Conservation (phyloP, 768 basidiomycete species). For the Tylopilus sp. region DNA sequence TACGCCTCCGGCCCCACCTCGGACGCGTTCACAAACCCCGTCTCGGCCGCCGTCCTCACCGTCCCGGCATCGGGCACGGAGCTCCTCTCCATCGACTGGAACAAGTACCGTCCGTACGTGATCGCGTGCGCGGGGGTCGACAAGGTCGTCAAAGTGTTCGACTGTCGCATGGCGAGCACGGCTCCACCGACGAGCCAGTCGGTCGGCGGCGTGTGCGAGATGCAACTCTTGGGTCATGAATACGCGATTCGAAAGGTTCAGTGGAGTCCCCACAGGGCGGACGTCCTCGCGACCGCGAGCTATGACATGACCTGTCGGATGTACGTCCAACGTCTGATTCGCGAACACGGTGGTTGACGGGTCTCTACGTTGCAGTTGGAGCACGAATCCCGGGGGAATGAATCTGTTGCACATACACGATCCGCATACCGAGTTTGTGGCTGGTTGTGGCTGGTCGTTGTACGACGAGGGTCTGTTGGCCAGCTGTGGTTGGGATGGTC, state of each 20-base stretch:
- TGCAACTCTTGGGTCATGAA: conserved; percentile 76
- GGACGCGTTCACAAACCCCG: conserved; percentile 62
- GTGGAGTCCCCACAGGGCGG: conserved; percentile 80
- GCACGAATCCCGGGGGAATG: conserved; percentile 52
- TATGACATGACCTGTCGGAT: conserved; percentile 97
- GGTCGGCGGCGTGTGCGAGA: conserved; percentile 72
- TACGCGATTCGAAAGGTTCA: conserved; percentile 87
- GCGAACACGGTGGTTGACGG: neutral
- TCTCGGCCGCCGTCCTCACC: conserved; percentile 70
- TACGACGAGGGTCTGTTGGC: conserved; percentile 85
- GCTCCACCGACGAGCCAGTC: conserved; percentile 44
- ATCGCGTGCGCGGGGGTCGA: conserved; percentile 82
- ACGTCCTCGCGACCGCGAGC: conserved; percentile 66
- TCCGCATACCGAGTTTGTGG: conserved; percentile 92
- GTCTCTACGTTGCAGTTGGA: conserved; percentile 55
- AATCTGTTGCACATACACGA: conserved; percentile 73
- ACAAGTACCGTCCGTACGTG: conserved; percentile 80
- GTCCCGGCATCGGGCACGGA: conserved; percentile 77
- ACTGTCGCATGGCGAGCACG: conserved; percentile 78
- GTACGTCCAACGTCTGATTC: conserved; percentile 44
- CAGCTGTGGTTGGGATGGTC: conserved; percentile 51
- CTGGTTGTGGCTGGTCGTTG: conserved; percentile 89
- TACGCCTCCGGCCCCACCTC: conserved; percentile 49
- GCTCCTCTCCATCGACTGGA: conserved; percentile 85
- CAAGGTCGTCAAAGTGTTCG: conserved; percentile 74